phyloP scores from a whole-genome alignment of 2,329 filamentous ascomycete species.

The Fusarium odoratissimum region DNA sequence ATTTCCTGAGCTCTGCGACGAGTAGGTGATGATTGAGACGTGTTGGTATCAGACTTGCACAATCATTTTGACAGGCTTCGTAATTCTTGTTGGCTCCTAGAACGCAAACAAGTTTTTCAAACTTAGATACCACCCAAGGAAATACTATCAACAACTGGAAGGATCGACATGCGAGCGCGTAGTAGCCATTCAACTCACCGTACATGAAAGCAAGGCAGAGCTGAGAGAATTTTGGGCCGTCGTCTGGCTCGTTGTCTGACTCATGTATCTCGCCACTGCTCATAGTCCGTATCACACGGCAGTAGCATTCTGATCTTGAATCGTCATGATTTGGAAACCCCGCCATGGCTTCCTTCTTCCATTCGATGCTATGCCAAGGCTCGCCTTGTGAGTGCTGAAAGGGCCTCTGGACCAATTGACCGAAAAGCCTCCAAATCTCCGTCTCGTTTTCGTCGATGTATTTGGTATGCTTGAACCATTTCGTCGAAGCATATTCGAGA shows the following conservation, averaged over 20 bases:
- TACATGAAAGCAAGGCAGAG: neutral
- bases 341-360: fast-evolving
- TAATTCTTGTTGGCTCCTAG: neutral
- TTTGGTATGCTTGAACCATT: constrained; percentile 1
- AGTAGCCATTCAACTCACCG: neutral
- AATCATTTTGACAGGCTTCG: neutral
- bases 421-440: neutral
- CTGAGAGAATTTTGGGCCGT: neutral
- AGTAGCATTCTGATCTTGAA: fast-evolving
- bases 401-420: neutral
- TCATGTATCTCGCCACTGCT: too few species aligned
- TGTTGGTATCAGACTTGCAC: fast-evolving
- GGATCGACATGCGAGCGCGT: neutral
- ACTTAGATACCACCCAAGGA: fast-evolving
- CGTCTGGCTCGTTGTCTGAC: too few species aligned
- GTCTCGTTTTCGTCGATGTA: fast-evolving
- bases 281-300: fast-evolving
- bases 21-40: neutral
- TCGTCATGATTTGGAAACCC: neutral
- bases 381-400: neutral
- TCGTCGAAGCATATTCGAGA: neutral
- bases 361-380: neutral
- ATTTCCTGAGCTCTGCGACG: fast-evolving
- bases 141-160: neutral
- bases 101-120: neutral